Conservation (phyloP, 208 protist species). For the Trypanosomatidae sp. region DNA sequence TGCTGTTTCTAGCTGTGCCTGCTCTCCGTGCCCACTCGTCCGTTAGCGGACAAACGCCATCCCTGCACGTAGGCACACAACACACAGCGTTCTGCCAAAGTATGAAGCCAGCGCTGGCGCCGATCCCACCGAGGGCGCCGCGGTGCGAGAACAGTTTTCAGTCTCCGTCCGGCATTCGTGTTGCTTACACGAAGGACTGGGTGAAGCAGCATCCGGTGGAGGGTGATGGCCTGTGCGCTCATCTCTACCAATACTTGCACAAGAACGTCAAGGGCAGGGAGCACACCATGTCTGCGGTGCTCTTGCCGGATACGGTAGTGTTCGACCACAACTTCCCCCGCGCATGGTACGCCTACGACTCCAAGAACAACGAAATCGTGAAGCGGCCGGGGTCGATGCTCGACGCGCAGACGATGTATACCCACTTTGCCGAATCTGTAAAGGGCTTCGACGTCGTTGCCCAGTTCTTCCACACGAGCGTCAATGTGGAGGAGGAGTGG, state of each 20-base stretch:
- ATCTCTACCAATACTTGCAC: constrained; percentile 85
- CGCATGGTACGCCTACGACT: constrained; percentile 90
- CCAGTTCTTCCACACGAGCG: constrained; percentile 81
- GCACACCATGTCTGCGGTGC: constrained; percentile 52
- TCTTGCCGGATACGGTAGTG: constrained; percentile 88
- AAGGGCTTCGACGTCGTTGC: constrained; percentile 74
- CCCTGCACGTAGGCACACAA: constrained; percentile 5
- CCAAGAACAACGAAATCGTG: constrained; percentile 74
- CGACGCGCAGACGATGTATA: constrained; percentile 84
- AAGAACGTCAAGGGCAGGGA: constrained; percentile 86
- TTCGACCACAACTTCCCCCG: constrained; percentile 95
- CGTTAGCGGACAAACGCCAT: not conserved
- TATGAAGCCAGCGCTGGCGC: constrained; percentile 13
- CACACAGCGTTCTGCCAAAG: not conserved
- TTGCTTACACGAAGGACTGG: constrained; percentile 75
- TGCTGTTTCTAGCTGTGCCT: not conserved
- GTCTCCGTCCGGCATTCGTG: constrained; percentile 57
- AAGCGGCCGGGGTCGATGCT: constrained; percentile 85
- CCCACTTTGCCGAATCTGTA: constrained; percentile 46
- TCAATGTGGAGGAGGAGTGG: constrained; percentile 50
- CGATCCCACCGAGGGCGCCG: constrained; percentile 44
- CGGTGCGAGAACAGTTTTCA: constrained; percentile 50
- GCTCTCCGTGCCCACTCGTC: not conserved
- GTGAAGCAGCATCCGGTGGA: constrained; percentile 81
- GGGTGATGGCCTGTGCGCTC: constrained; percentile 77